phyloP scores from a whole-genome alignment of 1,139 yeast species.

The Candida sojae region DNA sequence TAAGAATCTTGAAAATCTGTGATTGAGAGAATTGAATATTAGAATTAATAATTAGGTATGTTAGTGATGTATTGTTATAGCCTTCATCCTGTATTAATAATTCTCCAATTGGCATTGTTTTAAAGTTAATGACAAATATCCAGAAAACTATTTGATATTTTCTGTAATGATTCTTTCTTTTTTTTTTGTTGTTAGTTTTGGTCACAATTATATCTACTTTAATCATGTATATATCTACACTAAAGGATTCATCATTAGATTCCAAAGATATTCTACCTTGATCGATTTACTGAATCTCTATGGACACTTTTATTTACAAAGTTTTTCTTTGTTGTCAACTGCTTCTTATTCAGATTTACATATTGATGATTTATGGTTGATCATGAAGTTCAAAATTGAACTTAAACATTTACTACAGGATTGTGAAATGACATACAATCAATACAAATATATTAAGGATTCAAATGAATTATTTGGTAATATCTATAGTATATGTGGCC shows the following conservation, averaged over 20 bases:
- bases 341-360: background rate
- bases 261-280: background rate
- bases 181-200: background rate
- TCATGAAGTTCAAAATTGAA: conserved; percentile 15
- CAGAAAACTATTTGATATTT: too few relatives aligned
- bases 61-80: conserved; percentile 14
- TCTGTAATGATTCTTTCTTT: background rate
- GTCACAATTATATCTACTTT: background rate
- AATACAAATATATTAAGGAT: conserved; percentile 7
- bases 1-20: conserved; percentile 18
- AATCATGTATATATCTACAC: background rate
- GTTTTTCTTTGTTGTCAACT: background rate
- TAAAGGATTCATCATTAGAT: background rate
- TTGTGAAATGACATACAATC: conserved; percentile 10
- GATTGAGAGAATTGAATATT: conserved; percentile 14
- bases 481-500: background rate
- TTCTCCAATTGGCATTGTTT: conserved; percentile 1
- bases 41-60: conserved; percentile 18
- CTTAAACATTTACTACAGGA: conserved; percentile 14
- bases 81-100: background rate
- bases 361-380: background rate
- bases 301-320: background rate
- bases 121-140: background rate
- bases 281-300: background rate
- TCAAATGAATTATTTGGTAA: background rate